Evolutionary conservation across 164 flowering plant genomes (phyloP).

Genomic region (Aristolochia contorta): DNA sequence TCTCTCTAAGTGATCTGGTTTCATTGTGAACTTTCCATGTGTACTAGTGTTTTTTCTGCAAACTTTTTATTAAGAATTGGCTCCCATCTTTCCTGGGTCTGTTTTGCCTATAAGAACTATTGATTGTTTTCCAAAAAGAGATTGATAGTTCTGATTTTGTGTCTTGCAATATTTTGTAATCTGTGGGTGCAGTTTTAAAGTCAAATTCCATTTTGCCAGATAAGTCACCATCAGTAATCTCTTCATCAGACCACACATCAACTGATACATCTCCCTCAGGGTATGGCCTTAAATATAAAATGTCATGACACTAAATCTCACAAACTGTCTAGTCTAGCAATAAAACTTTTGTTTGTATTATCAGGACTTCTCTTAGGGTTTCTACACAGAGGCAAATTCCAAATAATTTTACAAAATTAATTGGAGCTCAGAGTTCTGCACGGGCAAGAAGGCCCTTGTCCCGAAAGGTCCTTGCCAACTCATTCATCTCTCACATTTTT

Average conservation of each 20-base stretch:
- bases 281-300: conserved; percentile 29
- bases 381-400: conserved; percentile 67
- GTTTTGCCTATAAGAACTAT: too few relatives aligned
- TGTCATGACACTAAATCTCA: too few relatives aligned
- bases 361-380: conserved; percentile 48
- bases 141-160: background rate
- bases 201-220: conserved; percentile 53
- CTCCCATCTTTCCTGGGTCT: too few relatives aligned
- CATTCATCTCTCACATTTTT: too few relatives aligned
- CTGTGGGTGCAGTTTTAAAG: conserved; percentile 58
- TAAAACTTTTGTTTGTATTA: background rate
- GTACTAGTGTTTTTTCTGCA: too few relatives aligned
- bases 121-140: too few relatives aligned
- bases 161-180: background rate
- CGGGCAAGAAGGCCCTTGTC: conserved; percentile 78
- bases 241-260: conserved; percentile 48
- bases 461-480: conserved; percentile 38
- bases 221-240: conserved; percentile 45
- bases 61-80: too few relatives aligned
- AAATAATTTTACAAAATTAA: conserved; percentile 57
- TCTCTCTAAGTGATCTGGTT: too few relatives aligned
- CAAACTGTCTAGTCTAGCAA: too few relatives aligned
- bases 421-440: conserved; percentile 44
- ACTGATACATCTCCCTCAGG: conserved; percentile 49
- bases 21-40: too few relatives aligned